phyloP scores from a whole-genome alignment of 352 stramenopile genomes.

The Phytophthora cactorum region DNA sequence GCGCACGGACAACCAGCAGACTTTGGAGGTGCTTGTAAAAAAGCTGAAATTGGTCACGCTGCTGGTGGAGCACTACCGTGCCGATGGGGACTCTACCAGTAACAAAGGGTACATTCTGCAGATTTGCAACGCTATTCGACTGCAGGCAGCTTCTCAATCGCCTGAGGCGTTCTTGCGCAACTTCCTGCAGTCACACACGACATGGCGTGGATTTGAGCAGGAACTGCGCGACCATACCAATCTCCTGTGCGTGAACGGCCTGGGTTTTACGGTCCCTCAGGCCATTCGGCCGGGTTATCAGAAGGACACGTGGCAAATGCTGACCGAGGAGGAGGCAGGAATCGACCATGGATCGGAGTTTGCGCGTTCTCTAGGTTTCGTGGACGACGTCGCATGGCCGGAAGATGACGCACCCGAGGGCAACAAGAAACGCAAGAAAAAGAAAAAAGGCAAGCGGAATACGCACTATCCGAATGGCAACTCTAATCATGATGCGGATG shows the following conservation, averaged over 20 bases:
- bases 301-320: slow-evolving; percentile 71
- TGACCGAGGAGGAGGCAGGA: slow-evolving; percentile 59
- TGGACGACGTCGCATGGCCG: slow-evolving; percentile 87
- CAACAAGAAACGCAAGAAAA: slow-evolving; percentile 84
- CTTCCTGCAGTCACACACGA: slow-evolving; percentile 90
- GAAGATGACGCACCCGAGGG: slow-evolving; percentile 57
- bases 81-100: slow-evolving; percentile 62
- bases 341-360: slow-evolving; percentile 89
- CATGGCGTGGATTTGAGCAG: slow-evolving; percentile 78
- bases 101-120: slow-evolving; percentile 91
- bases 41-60: slow-evolving; percentile 88
- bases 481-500: slow-evolving; percentile 18
- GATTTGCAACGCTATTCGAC: slow-evolving; percentile 88
- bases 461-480: slow-evolving; percentile 24
- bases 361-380: slow-evolving; percentile 78
- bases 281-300: slow-evolving; percentile 61
- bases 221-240: slow-evolving; percentile 68
- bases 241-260: slow-evolving; percentile 59
- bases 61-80: slow-evolving; percentile 84
- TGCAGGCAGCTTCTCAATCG: slow-evolving; percentile 88
- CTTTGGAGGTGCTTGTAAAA: slow-evolving; percentile 86
- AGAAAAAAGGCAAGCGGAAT: slow-evolving; percentile 64
- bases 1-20: slow-evolving; percentile 82
- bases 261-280: slow-evolving; percentile 83
- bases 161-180: slow-evolving; percentile 90